phyloP scores from a whole-genome alignment of 805 yeast genomes.

The Schwanniomyces pseudopolymorphus region DNA sequence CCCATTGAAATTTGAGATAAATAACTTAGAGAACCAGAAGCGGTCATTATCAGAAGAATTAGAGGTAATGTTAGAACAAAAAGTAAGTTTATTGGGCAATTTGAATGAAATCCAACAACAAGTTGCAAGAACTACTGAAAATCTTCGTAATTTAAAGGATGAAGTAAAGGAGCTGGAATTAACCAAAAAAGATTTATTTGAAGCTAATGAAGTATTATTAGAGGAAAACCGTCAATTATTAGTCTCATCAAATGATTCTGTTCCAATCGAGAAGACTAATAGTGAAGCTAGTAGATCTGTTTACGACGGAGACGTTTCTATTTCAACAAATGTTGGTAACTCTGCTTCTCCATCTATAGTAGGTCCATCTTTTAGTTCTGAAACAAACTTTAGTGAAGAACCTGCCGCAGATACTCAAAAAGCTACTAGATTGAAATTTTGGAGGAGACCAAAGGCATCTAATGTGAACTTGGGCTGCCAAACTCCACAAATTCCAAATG shows the following conservation, averaged over 20 bases:
- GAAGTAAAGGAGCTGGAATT: constrained; percentile 53
- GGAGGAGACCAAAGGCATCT: constrained; percentile 43
- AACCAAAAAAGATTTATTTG: constrained; percentile 45
- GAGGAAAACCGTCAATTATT: constrained; percentile 17
- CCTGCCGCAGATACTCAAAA: constrained; percentile 29
- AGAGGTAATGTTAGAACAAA: constrained; percentile 27
- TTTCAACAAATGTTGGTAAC: background rate
- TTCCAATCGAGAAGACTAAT: constrained; percentile 1
- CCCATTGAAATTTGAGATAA: constrained; percentile 35
- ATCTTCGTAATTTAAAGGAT: constrained; percentile 42
- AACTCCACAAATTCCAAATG: constrained; percentile 3
- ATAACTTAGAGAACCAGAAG: constrained; percentile 28
- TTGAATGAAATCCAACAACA: constrained; percentile 42
- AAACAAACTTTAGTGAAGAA: constrained; percentile 9
- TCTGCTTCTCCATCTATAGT: constrained; percentile 7
- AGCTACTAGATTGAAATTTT: constrained; percentile 44
- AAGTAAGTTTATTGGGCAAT: constrained; percentile 14
- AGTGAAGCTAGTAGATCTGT: constrained; percentile 1
- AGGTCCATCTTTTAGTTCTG: constrained; percentile 12
- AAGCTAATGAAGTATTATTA: constrained; percentile 21
- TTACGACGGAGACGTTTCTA: constrained; percentile 2
- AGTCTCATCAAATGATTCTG: background rate
- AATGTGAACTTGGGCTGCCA: constrained; percentile 9
- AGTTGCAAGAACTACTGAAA: constrained; percentile 39
- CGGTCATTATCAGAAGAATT: constrained; percentile 24